Evolutionary conservation across 805 yeast genomes (phyloP).

Genomic region (Barnettozyma sucrosica): DNA sequence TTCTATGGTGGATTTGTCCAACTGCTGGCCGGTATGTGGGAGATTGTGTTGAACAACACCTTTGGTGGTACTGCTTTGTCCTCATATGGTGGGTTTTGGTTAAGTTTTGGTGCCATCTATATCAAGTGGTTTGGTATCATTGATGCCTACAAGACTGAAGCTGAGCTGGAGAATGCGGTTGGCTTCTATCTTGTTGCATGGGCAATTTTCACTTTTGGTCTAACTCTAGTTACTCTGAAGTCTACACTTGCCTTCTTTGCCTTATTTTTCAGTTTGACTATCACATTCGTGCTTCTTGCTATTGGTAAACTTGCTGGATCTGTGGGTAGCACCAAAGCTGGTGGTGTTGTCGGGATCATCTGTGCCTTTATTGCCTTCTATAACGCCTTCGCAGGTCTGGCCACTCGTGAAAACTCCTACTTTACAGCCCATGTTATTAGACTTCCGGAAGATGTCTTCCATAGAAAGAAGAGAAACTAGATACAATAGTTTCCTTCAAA

Average conservation of each 20-base stretch:
- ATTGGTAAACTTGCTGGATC: constrained; percentile 40
- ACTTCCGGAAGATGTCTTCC: constrained; percentile 32
- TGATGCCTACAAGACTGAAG: constrained; percentile 35
- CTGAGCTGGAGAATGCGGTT: constrained; percentile 39
- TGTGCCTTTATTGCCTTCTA: constrained; percentile 63
- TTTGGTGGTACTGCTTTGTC: constrained; percentile 49
- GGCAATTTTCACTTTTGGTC: constrained; percentile 47
- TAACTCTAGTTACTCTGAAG: constrained; percentile 42
- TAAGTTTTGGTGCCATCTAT: constrained; percentile 54
- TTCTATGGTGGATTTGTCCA: constrained; percentile 63
- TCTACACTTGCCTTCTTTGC: constrained; percentile 42
- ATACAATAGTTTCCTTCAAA: neutral
- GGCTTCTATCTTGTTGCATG: constrained; percentile 50
- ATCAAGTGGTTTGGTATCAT: constrained; percentile 48
- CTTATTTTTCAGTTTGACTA: constrained; percentile 39
- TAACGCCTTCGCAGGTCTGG: constrained; percentile 65
- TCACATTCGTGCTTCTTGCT: constrained; percentile 43
- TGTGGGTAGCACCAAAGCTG: constrained; percentile 39
- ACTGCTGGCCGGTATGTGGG: constrained; percentile 63
- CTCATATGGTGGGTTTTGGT: constrained; percentile 56
- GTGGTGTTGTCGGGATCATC: constrained; percentile 59
- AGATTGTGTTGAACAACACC: constrained; percentile 55
- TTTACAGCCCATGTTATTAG: constrained; percentile 31
- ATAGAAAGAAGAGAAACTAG: constrained; percentile 24
- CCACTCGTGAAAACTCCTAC: constrained; percentile 60